A percentile compares a stretch with the other conserved stretches of the same genome.
These are phyloP conservation scores for Colletotrichum agaves DNA, from an alignment of 2,329 filamentous ascomycete genomes.

Conservation along the genomic window DNA sequence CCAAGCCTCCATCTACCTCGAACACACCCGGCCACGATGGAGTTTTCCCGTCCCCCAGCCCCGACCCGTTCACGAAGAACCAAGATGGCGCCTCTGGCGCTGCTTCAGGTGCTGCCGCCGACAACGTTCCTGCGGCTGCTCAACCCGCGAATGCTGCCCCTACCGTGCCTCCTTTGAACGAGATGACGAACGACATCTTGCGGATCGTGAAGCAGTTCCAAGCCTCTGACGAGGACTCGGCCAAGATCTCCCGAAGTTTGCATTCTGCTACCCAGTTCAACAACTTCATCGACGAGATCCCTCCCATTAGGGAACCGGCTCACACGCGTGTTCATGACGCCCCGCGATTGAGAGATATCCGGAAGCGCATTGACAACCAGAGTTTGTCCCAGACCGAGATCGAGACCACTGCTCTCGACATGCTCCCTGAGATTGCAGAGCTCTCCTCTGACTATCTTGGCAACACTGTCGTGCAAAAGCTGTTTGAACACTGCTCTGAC, in stretches of 20 bases:
- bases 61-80: slow-evolving; percentile 78
- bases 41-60: slow-evolving; percentile 89
- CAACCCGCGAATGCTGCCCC: slow-evolving; percentile 61
- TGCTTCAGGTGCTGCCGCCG: slow-evolving; percentile 52
- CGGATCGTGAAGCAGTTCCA: slow-evolving; percentile 91
- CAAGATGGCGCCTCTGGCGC: slow-evolving; percentile 56
- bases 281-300: slow-evolving; percentile 82
- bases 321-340: slow-evolving; percentile 93
- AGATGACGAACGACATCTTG: slow-evolving; percentile 85
- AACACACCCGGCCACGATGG: slow-evolving; percentile 91
- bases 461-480: slow-evolving; percentile 99
- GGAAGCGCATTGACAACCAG: slow-evolving; percentile 97
- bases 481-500: slow-evolving; percentile 97
- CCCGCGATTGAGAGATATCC: slow-evolving; percentile 92
- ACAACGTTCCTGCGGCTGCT: slow-evolving; percentile 43
- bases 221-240: slow-evolving; percentile 80
- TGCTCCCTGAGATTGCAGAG: slow-evolving; percentile 97
- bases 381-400: slow-evolving; percentile 87
- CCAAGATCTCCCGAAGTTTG: slow-evolving; percentile 77
- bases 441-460: slow-evolving; percentile 95
- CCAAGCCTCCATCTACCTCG: slow-evolving; percentile 91
- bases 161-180: slow-evolving; percentile 76
- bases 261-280: slow-evolving; percentile 81
- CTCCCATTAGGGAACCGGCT: slow-evolving; percentile 86
- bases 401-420: slow-evolving; percentile 89